Percentiles rank a stretch among this genome's conserved stretches.
These are phyloP conservation scores for Castanea sativa DNA, from an alignment of 306 rosid genomes.

Conservation along the genomic window DNA sequence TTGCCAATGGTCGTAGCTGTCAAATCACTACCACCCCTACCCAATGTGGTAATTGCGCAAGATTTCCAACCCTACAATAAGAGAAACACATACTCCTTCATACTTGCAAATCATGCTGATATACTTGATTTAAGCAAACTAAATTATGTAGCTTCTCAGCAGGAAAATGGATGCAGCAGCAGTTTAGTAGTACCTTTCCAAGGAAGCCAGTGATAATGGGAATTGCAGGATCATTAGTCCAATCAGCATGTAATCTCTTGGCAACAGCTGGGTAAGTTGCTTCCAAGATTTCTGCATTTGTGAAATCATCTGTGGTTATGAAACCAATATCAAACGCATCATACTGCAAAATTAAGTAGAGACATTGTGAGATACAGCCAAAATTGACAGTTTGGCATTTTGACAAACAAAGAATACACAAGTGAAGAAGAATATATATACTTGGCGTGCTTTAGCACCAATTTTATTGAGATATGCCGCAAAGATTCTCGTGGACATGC, in stretches of 20 bases:
- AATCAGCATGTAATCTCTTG: conserved; percentile 76
- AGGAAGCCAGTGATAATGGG: conserved; percentile 93
- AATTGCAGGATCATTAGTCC: conserved; percentile 83
- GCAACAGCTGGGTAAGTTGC: conserved; percentile 93
- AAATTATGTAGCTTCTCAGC: neutral
- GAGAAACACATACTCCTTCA: neutral
- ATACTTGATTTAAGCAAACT: conserved; percentile 9
- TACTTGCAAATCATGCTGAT: neutral
- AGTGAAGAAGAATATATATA: conserved; percentile 33
- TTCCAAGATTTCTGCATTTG: conserved; percentile 97
- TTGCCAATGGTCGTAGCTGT: conserved; percentile 95
- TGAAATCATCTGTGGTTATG: conserved; percentile 94
- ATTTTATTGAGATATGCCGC: conserved; percentile 68
- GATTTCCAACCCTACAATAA: conserved; percentile 79
- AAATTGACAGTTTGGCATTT: neutral
- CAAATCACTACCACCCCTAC: conserved; percentile 98
- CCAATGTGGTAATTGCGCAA: conserved; percentile 88
- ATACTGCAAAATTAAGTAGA: conserved; percentile 46
- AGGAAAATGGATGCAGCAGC: neutral
- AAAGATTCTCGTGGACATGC: conserved; percentile 96
- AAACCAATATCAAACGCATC: conserved; percentile 95
- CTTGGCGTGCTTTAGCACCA: conserved; percentile 81
- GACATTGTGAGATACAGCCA: neutral
- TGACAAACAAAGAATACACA: neutral
- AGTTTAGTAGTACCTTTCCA: conserved; percentile 65